Percentiles rank a stretch among this genome's conserved stretches.
These are phyloP conservation scores for Schwanniomyces polymorphus DNA, from an alignment of 805 yeast species.

Conservation along the genomic window DNA sequence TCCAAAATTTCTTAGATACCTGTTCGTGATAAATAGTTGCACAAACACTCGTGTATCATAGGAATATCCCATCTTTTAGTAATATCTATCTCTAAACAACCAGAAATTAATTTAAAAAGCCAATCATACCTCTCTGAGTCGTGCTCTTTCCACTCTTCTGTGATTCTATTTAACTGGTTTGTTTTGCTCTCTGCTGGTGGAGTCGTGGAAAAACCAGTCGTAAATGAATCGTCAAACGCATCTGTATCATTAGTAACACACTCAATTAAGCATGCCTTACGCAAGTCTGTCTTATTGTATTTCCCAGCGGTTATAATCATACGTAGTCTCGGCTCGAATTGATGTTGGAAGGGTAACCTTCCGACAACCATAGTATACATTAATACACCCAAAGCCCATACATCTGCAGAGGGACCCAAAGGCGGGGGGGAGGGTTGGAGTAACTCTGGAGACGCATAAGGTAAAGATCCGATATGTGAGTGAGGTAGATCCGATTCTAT, in stretches of 20 bases:
- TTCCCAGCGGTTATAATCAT: conserved; percentile 70
- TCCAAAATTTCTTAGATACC: neutral
- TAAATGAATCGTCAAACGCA: neutral
- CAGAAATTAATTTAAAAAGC: conserved; percentile 40
- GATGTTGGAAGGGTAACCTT: conserved; percentile 78
- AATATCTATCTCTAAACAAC: conserved; percentile 55
- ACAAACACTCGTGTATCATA: conserved; percentile 19
- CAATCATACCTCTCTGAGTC: conserved; percentile 21
- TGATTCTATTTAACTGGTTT: conserved; percentile 13
- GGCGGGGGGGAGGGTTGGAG: conserved; percentile 61
- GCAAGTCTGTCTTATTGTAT: conserved; percentile 49
- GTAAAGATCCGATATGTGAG: conserved; percentile 81
- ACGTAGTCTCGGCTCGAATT: conserved; percentile 77
- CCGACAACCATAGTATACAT: conserved; percentile 73
- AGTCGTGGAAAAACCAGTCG: conserved; percentile 10
- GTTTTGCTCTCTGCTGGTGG: conserved; percentile 16
- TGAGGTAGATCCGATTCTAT: conserved; percentile 53
- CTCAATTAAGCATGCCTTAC: conserved; percentile 36
- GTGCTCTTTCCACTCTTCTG: conserved; percentile 17
- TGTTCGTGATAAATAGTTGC: neutral
- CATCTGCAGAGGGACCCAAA: conserved; percentile 69
- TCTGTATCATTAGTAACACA: conserved; percentile 19
- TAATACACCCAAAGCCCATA: conserved; percentile 90
- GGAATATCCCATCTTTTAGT: conserved; percentile 53
- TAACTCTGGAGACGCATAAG: conserved; percentile 90